Evolutionary conservation across 257 asterid species (phyloP).

Genomic region (Solanum ahanhuiri): DNA sequence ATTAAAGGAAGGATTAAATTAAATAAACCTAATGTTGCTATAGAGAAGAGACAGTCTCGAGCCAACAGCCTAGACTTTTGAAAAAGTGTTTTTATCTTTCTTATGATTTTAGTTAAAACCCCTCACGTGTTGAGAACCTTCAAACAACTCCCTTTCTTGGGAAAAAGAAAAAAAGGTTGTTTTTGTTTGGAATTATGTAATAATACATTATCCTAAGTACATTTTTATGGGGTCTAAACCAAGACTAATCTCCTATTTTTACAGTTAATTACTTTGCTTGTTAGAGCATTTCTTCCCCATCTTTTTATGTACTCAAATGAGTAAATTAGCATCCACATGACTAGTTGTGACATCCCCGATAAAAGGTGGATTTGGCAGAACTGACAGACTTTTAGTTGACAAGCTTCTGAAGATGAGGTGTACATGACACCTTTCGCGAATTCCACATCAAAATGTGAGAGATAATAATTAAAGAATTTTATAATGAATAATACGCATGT

Average conservation of each 20-base stretch:
- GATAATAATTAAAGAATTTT: not conserved
- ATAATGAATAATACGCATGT: not conserved
- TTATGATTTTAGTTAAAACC: not conserved
- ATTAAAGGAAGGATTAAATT: not conserved
- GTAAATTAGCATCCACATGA: not conserved
- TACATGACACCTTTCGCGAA: not conserved
- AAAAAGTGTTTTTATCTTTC: not conserved
- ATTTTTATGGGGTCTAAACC: not conserved
- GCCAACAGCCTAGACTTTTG: conserved; percentile 12
- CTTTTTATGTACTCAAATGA: not conserved
- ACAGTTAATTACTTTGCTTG: not conserved
- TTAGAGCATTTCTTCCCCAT: not conserved
- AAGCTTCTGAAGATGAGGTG: not conserved
- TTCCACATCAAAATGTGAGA: not conserved
- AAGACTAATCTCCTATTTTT: not conserved
- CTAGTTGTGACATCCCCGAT: not conserved
- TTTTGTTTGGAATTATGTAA: not conserved
- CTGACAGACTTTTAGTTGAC: not conserved
- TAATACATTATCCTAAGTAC: not conserved
- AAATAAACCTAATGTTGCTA: not conserved
- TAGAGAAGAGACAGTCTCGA: conserved; percentile 7
- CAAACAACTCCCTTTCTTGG: not conserved
- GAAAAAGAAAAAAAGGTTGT: not conserved
- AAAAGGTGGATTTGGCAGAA: not conserved
- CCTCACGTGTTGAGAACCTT: not conserved